Conservation (phyloP, 441 rosid species). For the Sinapis alba region DNA sequence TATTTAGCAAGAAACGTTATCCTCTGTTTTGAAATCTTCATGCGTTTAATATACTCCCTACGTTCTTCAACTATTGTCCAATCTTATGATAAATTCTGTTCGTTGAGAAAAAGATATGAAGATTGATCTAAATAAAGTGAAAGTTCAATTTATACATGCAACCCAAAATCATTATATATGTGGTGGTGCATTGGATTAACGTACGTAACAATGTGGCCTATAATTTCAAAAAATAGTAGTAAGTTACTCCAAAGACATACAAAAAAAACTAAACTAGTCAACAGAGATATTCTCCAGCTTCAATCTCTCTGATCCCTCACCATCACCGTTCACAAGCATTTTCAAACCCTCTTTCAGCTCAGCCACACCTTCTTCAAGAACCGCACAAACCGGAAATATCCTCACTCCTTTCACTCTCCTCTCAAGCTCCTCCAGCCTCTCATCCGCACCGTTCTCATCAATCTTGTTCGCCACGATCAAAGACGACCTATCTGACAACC, state of each 20-base stretch:
- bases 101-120: background rate
- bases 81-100: background rate
- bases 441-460: constrained; percentile 75
- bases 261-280: constrained; percentile 37
- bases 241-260: constrained; percentile 2
- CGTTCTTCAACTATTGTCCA: background rate
- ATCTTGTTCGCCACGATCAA: constrained; percentile 87
- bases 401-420: constrained; percentile 65
- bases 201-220: background rate
- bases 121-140: background rate
- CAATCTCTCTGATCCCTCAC: constrained; percentile 43
- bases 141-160: background rate
- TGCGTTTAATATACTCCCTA: background rate
- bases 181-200: background rate
- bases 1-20: background rate
- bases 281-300: constrained; percentile 50
- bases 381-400: constrained; percentile 76
- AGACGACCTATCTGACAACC: constrained; percentile 72
- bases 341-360: constrained; percentile 80
- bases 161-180: background rate
- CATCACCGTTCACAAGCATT: constrained; percentile 38
- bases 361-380: constrained; percentile 78
- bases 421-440: constrained; percentile 60
- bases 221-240: background rate
- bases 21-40: constrained; percentile 7